phyloP scores from a whole-genome alignment of 2,329 filamentous ascomycete genomes.

The Claviceps capensis region DNA sequence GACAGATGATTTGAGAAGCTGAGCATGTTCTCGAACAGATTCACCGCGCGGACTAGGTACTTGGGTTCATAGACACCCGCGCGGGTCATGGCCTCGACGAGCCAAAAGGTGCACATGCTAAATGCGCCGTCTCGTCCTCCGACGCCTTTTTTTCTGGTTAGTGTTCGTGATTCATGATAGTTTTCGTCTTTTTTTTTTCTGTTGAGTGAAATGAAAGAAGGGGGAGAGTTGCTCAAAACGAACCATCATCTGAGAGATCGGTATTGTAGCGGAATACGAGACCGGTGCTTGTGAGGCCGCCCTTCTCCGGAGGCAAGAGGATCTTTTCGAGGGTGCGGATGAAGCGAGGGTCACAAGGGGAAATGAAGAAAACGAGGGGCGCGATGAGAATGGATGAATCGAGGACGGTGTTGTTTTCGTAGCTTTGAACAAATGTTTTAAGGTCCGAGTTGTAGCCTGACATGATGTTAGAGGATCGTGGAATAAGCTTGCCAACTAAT shows the following conservation, averaged over 20 bases:
- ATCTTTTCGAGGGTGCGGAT: conserved; percentile 59
- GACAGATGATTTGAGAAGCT: conserved; percentile 62
- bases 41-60: conserved; percentile 48
- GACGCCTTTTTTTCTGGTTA: conserved; percentile 35
- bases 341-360: conserved; percentile 65
- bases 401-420: conserved; percentile 54
- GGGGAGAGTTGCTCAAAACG: not conserved
- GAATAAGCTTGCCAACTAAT: not conserved
- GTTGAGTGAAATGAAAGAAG: not conserved
- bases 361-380: conserved; percentile 66
- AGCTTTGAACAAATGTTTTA: conserved; percentile 61
- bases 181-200: not conserved
- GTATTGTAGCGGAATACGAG: conserved; percentile 67
- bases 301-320: conserved; percentile 57
- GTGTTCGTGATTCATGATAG: not conserved
- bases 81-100: conserved; percentile 63
- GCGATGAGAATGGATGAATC: conserved; percentile 66
- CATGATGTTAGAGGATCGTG: not conserved
- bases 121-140: conserved; percentile 65
- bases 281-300: conserved; percentile 60
- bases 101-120: conserved; percentile 74
- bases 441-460: conserved; percentile 50
- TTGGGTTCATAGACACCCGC: conserved; percentile 51
- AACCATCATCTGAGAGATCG: conserved; percentile 54
- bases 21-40: conserved; percentile 66